Base-by-base conservation (phyloP, 805 yeast genomes). In the Ogataea parapolymorpha region DNA sequence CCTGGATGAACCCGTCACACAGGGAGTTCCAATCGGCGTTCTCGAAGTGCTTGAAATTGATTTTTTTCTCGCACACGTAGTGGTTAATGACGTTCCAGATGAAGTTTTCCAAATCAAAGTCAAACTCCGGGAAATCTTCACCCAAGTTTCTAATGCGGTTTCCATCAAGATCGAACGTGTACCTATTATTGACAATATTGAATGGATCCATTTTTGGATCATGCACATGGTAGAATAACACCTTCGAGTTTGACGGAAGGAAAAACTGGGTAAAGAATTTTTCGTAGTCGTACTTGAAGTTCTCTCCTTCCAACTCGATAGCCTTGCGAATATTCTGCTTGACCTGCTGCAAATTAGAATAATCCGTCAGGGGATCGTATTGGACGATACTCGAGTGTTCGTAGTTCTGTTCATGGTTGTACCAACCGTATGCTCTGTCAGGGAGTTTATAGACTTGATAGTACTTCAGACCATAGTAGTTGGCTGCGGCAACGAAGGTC, bases 401-500 rank as follows among this genome's bases (percentile, higher is more conserved):
- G 42, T 46, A 64, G 30, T 58, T 62, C 15, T 53, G 58, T 17
- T 47, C 60, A 8, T 45, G 38, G 32, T 56, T 60, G 40, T 45
- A 60, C 65, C 65, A 62, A 18, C 66, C 66, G 41, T 43, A 62
- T 10, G 61, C 58, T 33, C 57, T 48, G 39, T 62, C 66, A 9
- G 63, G 53, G 44, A 45, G 61, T 33, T 72, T 68, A 43, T 71
- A 68, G 7, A 74, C 70, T 60, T 80, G 85, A 52, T 80, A 79
- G 50, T 70, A 79, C 2, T 72, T 69, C 35, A 70, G 57, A 3
- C 66, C 63, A 38, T 72, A 65, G 14, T 73, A 72, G 32, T 71
- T 68, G 6, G 89, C 85, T 2, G 89, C 85, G 0, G 89, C 86
- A 42, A 82, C 67, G 44, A 80, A 79, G 0, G 90, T 82, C 49